These are phyloP conservation scores for Porodaedalea pini DNA, from an alignment of 1,284 basidiomycete genomes.

Conservation along the genomic window DNA sequence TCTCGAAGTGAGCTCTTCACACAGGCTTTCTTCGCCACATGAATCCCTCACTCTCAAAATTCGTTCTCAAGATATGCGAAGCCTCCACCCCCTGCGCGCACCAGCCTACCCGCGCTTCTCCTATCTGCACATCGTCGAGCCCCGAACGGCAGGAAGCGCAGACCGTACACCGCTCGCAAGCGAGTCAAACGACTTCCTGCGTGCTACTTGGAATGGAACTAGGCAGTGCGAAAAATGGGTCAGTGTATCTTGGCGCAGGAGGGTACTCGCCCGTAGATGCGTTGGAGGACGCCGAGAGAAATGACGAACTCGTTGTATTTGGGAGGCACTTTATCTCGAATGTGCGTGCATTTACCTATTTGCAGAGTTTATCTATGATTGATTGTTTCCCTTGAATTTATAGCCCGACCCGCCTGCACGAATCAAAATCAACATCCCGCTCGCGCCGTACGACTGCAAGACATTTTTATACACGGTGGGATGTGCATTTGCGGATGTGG, in stretches of 20 bases:
- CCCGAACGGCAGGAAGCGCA: constrained; percentile 27
- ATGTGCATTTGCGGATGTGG: constrained; percentile 17
- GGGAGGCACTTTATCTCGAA: constrained; percentile 49
- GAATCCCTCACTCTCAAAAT: too few species aligned
- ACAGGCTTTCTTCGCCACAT: too few species aligned
- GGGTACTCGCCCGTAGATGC: constrained; percentile 23
- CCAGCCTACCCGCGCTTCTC: constrained; percentile 47
- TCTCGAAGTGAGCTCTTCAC: constrained; percentile 35
- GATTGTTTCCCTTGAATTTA: background rate
- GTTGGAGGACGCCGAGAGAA: constrained; percentile 32
- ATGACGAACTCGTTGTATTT: constrained; percentile 36
- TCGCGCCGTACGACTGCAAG: constrained; percentile 19
- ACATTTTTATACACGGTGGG: constrained; percentile 20
- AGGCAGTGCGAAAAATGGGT: constrained; percentile 3
- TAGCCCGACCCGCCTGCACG: constrained; percentile 23
- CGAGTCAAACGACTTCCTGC: constrained; percentile 36
- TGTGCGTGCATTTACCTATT: constrained; percentile 28
- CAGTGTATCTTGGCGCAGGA: constrained; percentile 10
- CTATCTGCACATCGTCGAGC: constrained; percentile 51
- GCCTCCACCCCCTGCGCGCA: too few species aligned
- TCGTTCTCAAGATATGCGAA: too few species aligned
- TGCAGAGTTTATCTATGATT: background rate
- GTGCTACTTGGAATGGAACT: constrained; percentile 33
- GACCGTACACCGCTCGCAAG: constrained; percentile 19
- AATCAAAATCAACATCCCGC: constrained; percentile 19